Percentiles rank a stretch among this genome's conserved stretches.
Conservation (phyloP, 495 filamentous ascomycete genomes). For the Tuber borchii region DNA sequence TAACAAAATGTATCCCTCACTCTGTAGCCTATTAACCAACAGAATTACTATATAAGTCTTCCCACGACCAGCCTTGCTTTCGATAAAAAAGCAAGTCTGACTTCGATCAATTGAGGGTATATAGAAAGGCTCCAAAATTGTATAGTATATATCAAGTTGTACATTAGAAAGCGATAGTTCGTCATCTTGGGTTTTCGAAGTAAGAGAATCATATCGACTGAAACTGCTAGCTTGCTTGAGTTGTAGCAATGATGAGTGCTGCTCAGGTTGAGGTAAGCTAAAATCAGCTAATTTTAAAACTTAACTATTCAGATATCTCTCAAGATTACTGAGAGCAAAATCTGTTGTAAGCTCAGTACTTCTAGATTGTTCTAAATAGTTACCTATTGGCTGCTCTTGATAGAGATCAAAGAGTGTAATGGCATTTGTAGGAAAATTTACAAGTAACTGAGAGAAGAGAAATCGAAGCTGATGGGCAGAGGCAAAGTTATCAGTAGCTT, state of each 20-base stretch:
- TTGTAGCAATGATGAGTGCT: not conserved
- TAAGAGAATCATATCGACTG: no score
- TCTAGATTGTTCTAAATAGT: conserved; percentile 10
- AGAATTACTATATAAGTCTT: no score
- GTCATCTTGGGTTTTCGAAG: no score
- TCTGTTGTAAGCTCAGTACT: not conserved
- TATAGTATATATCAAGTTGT: conserved; percentile 5
- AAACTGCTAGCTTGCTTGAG: conserved; percentile 8
- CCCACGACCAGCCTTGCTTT: no score
- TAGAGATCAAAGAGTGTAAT: conserved; percentile 16
- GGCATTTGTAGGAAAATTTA: conserved; percentile 10
- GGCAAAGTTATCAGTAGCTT: conserved; percentile 13
- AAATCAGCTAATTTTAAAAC: conserved; percentile 9
- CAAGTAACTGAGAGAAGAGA: conserved; percentile 16
- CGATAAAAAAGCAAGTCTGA: no score
- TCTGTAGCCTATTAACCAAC: no score
- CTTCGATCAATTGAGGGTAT: no score
- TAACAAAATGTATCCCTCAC: conserved; percentile 16
- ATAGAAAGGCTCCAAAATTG: no score
- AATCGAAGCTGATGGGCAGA: conserved; percentile 19
- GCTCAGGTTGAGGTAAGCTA: conserved; percentile 8
- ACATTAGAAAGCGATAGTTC: not conserved
- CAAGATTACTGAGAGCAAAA: not conserved
- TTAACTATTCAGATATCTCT: not conserved
- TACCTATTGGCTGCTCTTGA: conserved; percentile 8